These are phyloP conservation scores for Claviceps citrina DNA, from an alignment of 2,329 filamentous ascomycete genomes.

Conservation along the genomic window DNA sequence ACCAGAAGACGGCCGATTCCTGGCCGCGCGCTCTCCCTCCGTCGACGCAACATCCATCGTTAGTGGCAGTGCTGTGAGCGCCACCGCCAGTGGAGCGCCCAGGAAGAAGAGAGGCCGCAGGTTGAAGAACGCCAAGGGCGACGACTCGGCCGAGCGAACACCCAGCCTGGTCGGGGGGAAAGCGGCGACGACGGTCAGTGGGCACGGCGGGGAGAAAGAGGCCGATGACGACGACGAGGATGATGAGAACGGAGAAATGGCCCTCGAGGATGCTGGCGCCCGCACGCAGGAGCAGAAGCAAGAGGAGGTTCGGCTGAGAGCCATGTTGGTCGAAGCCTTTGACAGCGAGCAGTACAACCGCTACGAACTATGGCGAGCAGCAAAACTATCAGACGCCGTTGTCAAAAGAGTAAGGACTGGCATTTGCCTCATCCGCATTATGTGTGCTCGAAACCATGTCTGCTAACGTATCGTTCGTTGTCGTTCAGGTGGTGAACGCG, in stretches of 20 bases:
- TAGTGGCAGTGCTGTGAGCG: conserved; percentile 44
- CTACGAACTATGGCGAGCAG: conserved; percentile 55
- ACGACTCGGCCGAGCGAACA: conserved; percentile 24
- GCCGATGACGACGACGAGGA: conserved; percentile 43
- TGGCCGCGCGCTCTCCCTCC: conserved; percentile 48
- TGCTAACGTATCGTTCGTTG: background rate
- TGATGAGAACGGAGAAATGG: conserved; percentile 39
- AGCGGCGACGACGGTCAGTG: conserved; percentile 28
- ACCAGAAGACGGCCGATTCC: conserved; percentile 38
- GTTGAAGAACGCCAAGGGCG: conserved; percentile 39
- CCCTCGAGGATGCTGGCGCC: conserved; percentile 42
- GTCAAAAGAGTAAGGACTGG: conserved; percentile 44
- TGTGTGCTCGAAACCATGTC: background rate
- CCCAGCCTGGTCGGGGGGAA: conserved; percentile 27
- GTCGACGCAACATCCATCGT: conserved; percentile 45
- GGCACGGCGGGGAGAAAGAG: conserved; percentile 28
- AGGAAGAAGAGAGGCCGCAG: conserved; percentile 50
- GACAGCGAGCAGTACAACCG: conserved; percentile 51
- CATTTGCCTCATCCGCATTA: too few species aligned
- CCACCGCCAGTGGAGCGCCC: conserved; percentile 20
- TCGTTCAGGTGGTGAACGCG: conserved; percentile 52
- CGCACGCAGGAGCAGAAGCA: conserved; percentile 53
- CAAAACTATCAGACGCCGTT: conserved; percentile 51
- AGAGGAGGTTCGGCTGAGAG: conserved; percentile 40
- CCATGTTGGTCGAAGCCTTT: conserved; percentile 49